Base-by-base conservation (phyloP, 1,284 basidiomycete genomes). In the Tylopilus sp. region DNA sequence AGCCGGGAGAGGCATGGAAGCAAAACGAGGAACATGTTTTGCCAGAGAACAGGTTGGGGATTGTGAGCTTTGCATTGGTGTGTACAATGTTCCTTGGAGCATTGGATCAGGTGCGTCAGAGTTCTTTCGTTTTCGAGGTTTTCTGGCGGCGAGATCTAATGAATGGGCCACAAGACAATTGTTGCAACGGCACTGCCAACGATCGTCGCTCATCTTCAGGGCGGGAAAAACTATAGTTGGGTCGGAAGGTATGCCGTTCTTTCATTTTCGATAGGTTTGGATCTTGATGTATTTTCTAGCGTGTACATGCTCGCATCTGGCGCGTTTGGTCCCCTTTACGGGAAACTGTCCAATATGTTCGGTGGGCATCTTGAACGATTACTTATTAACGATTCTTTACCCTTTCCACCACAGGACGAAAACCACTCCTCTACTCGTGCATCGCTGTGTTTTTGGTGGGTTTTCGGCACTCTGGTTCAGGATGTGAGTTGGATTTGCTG, bases 141-240 rank as follows among this genome's bases (percentile, higher is more conserved):
- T 5, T 47, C 16, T 16, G 3, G 19, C 57, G 3, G 5, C 9
- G 24, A 9, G 24, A 9, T 13, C 55, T 63, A 33, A 75, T 19
- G 7, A 13, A 6, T 7, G 29, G 10, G 9, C 39, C 24, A 10
- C 6, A 64, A 92, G 90, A 91, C 90, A 1, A 93, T 93, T 64
- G 87, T 93, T 19, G 88, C 91, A 1, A 94, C 91, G 22, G 92
- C 92, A 16, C 79, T 94, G 36, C 92, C 92, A 1, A 93, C 91
- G 6, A 94, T 94, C 57, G 91, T 93, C 15, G 80, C 77, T 16
- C 79, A 91, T 52, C 83, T 94, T 2, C 88, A 89, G n/a, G 90
- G 89, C 6, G 91, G 91, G 1, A 84, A 80, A 19, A 81, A 87
- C 53, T 93, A 93, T 71, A 90, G 88, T 67, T 93, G 91, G 92